Evolutionary conservation across 2,329 filamentous ascomycete species (phyloP), one percentile per base, ranked within the genome.

Genomic region (Pezicula neosporulosa): DNA sequence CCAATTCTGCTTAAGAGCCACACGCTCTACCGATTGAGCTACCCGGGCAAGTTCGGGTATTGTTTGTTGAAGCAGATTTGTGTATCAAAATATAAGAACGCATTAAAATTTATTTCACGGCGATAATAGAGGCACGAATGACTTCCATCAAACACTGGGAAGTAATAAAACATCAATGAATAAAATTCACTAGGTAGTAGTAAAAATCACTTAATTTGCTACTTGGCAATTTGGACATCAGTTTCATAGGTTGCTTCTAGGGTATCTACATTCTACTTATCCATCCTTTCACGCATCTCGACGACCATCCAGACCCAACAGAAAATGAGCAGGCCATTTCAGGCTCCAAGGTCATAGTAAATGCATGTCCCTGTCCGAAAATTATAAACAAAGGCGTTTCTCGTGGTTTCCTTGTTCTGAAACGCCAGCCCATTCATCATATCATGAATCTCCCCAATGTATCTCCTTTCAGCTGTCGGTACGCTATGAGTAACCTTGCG

Each of bases 371-470:
- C 89, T 9, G 90, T 95, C 53, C 91, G 78, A 62, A 95, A 96
- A 63, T 96, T 96, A 71, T 96, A 96, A 48, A 97, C 81, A 70
- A 96, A 96, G 10, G 89, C 88, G 66, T 92, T 89, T 44, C 81
- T 79, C 21, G 80, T 78, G 8, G 77, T 80, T 4, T 76, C 73
- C 73, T 78, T 71, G 75, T 85, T 75, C 66, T 78, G 71, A 58
- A 75, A 69, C 66, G 82, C 82, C 74, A 94, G 70, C 62, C 79
- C 70, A 65, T 73, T 66, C 48, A 97, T 75, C 68, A 93, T 75
- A 54, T 90, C 87, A 63, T 94, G 88, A 39, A 97, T 79, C 65
- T 97, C 89, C 27, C 84, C 79, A 42, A 96, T 73, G 63, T 96
- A 97, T 63, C 89, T 86, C 61, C 89, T 82, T 69, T 96, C 92